These are phyloP conservation scores for Sporodiniella umbellata DNA, from an alignment of 371 early-diverging fungal species.

Conservation along the genomic window DNA sequence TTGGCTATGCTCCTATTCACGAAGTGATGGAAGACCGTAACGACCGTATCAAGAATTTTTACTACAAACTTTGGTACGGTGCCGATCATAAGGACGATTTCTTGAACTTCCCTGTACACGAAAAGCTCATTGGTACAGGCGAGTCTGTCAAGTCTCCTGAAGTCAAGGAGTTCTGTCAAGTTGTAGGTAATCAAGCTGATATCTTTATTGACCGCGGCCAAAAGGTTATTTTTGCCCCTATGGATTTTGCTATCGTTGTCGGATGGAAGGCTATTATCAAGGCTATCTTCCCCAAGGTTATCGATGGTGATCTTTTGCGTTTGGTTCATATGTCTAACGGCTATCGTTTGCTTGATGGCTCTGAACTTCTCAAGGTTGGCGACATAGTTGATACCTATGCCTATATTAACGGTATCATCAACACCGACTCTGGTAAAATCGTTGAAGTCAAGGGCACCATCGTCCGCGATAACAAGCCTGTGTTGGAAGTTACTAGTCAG, in stretches of 20 bases:
- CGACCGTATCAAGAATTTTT: constrained; percentile 91
- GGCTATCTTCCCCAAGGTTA: constrained; percentile 91
- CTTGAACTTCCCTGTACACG: constrained; percentile 52
- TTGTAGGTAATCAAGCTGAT: constrained; percentile 90
- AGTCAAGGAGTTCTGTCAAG: constrained; percentile 82
- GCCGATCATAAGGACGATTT: constrained; percentile 51
- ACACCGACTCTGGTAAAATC: constrained; percentile 88
- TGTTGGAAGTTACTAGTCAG: constrained; percentile 75
- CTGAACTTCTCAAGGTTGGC: constrained; percentile 78
- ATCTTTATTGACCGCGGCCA: constrained; percentile 73
- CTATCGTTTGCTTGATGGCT: constrained; percentile 82
- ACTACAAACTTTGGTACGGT: constrained; percentile 86
- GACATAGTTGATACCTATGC: constrained; percentile 82
- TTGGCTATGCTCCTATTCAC: constrained; percentile 84
- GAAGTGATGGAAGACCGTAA: constrained; percentile 93
- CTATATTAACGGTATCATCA: constrained; percentile 74
- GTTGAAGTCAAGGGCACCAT: constrained; percentile 84
- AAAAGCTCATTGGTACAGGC: constrained; percentile 65
- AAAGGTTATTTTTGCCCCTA: constrained; percentile 73
- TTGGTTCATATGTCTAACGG: constrained; percentile 94
- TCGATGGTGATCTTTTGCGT: constrained; percentile 90
- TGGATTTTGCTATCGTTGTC: constrained; percentile 94
- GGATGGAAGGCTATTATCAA: constrained; percentile 94
- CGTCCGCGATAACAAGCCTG: constrained; percentile 57
- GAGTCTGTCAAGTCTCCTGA: constrained; percentile 58